phyloP scores from a whole-genome alignment of 495 filamentous ascomycete genomes.

The Echria macrotheca region DNA sequence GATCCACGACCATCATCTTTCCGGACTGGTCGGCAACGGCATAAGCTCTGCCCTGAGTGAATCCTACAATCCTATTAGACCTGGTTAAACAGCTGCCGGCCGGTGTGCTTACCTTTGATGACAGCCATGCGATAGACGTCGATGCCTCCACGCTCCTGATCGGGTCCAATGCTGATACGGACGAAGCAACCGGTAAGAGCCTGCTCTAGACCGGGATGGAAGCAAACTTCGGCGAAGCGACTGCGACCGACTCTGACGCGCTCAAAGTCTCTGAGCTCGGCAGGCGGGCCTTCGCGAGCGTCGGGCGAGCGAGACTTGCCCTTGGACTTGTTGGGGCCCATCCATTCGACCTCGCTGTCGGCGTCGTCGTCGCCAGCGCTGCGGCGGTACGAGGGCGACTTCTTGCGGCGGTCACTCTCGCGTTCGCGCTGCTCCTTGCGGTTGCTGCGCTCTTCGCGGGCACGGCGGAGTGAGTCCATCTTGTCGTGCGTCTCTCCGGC shows the following conservation, averaged over 20 bases:
- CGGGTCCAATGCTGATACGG: conserved; percentile 71
- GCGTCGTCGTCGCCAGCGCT: conserved; percentile 61
- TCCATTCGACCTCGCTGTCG: conserved; percentile 77
- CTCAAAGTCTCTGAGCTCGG: conserved; percentile 74
- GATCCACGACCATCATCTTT: conserved; percentile 66
- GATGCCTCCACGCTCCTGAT: conserved; percentile 57
- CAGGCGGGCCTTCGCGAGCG: conserved; percentile 44
- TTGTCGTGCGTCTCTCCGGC: conserved; percentile 71
- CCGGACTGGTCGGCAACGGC: conserved; percentile 64
- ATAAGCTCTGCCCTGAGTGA: conserved; percentile 74
- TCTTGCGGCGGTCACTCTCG: conserved; percentile 56
- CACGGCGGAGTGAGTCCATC: conserved; percentile 77
- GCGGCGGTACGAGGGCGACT: conserved; percentile 34
- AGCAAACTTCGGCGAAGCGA: conserved; percentile 80
- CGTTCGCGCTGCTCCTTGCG: conserved; percentile 68
- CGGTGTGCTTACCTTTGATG: conserved; percentile 65
- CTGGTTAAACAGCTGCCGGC: background rate
- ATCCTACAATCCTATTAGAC: conserved; percentile 44
- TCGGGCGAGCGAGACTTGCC: conserved; percentile 43
- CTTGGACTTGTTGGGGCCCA: conserved; percentile 38
- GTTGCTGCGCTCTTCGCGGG: conserved; percentile 76
- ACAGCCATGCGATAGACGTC: conserved; percentile 79
- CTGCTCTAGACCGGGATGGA: conserved; percentile 81
- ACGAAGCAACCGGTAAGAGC: conserved; percentile 72
- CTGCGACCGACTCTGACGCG: conserved; percentile 72